Base-by-base conservation (phyloP, 2,329 filamentous ascomycete genomes). In the Penicillium sp. region DNA sequence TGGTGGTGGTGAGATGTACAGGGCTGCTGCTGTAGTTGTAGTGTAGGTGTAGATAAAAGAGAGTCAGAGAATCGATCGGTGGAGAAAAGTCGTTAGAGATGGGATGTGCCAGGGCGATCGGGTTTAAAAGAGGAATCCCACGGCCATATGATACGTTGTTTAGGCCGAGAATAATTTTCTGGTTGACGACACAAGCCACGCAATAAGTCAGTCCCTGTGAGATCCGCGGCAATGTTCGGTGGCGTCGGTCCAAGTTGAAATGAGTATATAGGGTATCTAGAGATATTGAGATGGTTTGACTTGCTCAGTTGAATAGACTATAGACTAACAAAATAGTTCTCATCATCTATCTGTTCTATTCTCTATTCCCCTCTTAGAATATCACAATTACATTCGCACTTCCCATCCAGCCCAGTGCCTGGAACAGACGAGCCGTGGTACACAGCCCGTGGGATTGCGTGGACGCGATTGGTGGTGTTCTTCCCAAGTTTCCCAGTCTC, bases 401-500 rank as follows among this genome's bases (percentile, higher is more conserved):
- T 19, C 49, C n/a, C 13, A 17, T 54, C 22, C 17, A 8, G 19
- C 12, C 44, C 33, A 37, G 44, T 50, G 30, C 44, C 51, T 50
- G 53, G 38, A 30, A 40, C 53, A 8, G 24, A 44, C 17, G 38
- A 44, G 53, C 65, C 63, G 55, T 61, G 62, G 64, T 58, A 65
- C 62, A 61, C 59, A 44, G 54, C 58, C 54, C 47, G 56, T 37
- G 37, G 19, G 35, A 17, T 49, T 50, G 58, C 55, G 33, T n/a
- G 17, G 22, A 37, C 40, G 51, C 63, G 24, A 67, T 65, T 67
- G 65, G 65, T 53, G 63, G 60, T 53, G 65, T 65, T 64, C 65
- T 54, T 64, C 54, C 47, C 28, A 53, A 33, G n/a, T 37, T 15
- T 26, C 35, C 37, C 33, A 44, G 38, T 19, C 38, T n/a, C 30